Conservation (phyloP, 2,329 filamentous ascomycete species). For the Dactylellina leptospora region DNA sequence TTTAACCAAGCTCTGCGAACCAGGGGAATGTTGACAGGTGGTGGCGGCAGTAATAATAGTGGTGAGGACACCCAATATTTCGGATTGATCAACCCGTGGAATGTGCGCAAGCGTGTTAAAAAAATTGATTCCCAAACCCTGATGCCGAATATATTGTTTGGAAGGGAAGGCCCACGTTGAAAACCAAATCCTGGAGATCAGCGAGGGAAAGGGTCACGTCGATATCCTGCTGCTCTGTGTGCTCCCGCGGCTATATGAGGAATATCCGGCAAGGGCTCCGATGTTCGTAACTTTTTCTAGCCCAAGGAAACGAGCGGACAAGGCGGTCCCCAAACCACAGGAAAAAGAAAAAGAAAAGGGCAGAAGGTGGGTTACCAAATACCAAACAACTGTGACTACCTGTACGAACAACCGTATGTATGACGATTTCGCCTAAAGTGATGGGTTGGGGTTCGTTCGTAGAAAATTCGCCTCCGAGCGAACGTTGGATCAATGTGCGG, state of each 20-base stretch:
- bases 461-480: slow-evolving; percentile 40
- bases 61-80: slow-evolving; percentile 23
- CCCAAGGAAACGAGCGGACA: slow-evolving; percentile 24
- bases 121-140: slow-evolving; percentile 31
- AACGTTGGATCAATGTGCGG: too few relatives aligned
- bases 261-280: slow-evolving; percentile 53
- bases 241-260: slow-evolving; percentile 53
- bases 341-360: slow-evolving; percentile 27
- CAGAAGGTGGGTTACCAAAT: slow-evolving; percentile 3
- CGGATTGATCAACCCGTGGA: slow-evolving; percentile 40
- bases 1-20: slow-evolving; percentile 20
- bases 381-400: slow-evolving; percentile 19
- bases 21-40: slow-evolving; percentile 7
- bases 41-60: slow-evolving; percentile 8
- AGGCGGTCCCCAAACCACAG: slow-evolving; percentile 17
- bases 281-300: slow-evolving; percentile 29
- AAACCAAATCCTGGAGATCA: slow-evolving; percentile 34
- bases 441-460: slow-evolving; percentile 18
- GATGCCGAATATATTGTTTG: slow-evolving; percentile 51
- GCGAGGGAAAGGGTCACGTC: slow-evolving; percentile 44
- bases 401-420: slow-evolving; percentile 3
- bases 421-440: slow-evolving; percentile 52
- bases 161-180: slow-evolving; percentile 19
- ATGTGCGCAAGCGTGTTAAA: slow-evolving; percentile 30
- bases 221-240: too few relatives aligned